These are phyloP conservation scores for Penicillium palitans DNA, from an alignment of 2,329 filamentous ascomycete species.

Conservation along the genomic window DNA sequence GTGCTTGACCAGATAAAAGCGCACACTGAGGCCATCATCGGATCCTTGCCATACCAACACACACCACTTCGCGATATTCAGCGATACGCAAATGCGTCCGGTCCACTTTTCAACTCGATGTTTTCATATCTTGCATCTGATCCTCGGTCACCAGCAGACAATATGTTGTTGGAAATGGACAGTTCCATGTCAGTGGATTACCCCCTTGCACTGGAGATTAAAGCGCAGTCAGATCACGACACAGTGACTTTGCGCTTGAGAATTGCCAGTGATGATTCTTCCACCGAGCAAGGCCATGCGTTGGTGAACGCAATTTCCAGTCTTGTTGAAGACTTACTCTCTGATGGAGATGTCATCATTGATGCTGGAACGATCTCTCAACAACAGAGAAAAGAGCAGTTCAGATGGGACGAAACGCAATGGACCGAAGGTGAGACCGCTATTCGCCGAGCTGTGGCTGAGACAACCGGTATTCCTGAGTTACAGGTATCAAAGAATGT, in stretches of 20 bases:
- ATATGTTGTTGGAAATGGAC: constrained; percentile 3
- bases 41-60: constrained; percentile 4
- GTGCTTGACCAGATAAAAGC: not conserved
- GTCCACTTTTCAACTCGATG: constrained; percentile 6
- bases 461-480: not conserved
- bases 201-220: constrained; percentile 5
- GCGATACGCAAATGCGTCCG: not conserved
- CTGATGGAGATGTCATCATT: not conserved
- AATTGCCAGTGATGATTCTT: not conserved
- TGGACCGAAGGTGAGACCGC: constrained; percentile 3
- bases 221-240: constrained; percentile 1
- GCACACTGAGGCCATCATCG: not conserved
- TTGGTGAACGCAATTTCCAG: not conserved
- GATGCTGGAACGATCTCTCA: not conserved
- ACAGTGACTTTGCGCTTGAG: constrained; percentile 2
- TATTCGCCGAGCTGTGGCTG: not conserved
- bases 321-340: not conserved
- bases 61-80: constrained; percentile 6
- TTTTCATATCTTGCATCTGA: constrained; percentile 1
- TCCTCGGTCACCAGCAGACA: not conserved
- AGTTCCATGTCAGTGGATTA: constrained; percentile 7
- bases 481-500: constrained; percentile 2
- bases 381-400: too few species aligned
- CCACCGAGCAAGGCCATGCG: not conserved
- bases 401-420: not conserved